Evolutionary conservation across 2,329 filamentous ascomycete species (phyloP).

Genomic region (Aspergillus sclerotialis): DNA sequence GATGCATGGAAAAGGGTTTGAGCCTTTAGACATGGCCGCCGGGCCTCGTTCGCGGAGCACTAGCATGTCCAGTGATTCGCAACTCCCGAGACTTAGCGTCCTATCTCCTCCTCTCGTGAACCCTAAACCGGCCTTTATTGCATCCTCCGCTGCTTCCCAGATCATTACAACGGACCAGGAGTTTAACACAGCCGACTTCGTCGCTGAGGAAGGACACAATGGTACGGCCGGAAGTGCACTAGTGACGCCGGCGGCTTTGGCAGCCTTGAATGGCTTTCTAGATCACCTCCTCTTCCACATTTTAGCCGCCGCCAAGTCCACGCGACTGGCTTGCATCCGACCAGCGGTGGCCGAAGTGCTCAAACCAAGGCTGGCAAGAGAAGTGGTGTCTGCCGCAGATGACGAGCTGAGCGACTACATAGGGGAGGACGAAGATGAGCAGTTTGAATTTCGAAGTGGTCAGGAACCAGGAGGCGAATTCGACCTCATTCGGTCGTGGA

Average conservation of each 20-base stretch:
- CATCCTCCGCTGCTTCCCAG: slow-evolving; percentile 77
- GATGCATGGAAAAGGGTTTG: slow-evolving; percentile 26
- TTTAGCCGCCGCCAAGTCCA: slow-evolving; percentile 71
- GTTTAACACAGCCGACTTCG: slow-evolving; percentile 61
- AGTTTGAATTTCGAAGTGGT: slow-evolving; percentile 52
- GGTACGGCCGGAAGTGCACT: slow-evolving; percentile 61
- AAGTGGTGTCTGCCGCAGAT: slow-evolving; percentile 74
- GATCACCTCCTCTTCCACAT: slow-evolving; percentile 91
- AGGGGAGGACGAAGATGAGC: slow-evolving; percentile 70
- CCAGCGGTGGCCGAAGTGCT: slow-evolving; percentile 80
- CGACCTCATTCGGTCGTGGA: slow-evolving; percentile 92
- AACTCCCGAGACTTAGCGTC: slow-evolving; percentile 31
- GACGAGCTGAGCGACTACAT: slow-evolving; percentile 84
- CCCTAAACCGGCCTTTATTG: slow-evolving; percentile 81
- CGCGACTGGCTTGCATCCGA: slow-evolving; percentile 65
- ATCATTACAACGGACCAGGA: slow-evolving; percentile 87
- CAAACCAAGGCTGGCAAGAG: slow-evolving; percentile 79
- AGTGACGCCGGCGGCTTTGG: slow-evolving; percentile 66
- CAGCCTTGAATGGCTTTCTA: slow-evolving; percentile 81
- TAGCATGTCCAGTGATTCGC: slow-evolving; percentile 33
- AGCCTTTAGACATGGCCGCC: slow-evolving; percentile 22
- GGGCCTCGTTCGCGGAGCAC: slow-evolving; percentile 31
- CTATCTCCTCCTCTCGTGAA: slow-evolving; percentile 64
- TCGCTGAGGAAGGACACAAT: slow-evolving; percentile 61
- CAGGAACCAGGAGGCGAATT: slow-evolving; percentile 55